phyloP scores from a whole-genome alignment of 2,329 filamentous ascomycete genomes.

The Scedosporium dehoogii region DNA sequence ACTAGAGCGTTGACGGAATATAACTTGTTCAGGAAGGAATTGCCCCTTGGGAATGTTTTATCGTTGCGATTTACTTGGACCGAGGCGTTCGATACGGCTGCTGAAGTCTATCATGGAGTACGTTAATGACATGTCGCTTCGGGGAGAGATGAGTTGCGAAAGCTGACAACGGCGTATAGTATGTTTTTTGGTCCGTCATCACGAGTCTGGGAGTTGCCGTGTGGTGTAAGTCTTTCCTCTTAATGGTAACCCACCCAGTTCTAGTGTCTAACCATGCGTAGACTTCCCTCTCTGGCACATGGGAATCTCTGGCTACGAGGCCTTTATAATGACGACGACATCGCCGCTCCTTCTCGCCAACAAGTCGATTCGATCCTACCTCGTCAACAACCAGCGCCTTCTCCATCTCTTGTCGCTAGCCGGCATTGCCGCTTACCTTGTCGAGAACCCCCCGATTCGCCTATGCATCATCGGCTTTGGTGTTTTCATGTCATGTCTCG shows the following conservation, averaged over 20 bases:
- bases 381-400: conserved; percentile 58
- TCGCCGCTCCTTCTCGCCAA: conserved; percentile 73
- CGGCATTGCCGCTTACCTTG: conserved; percentile 70
- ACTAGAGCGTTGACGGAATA: conserved; percentile 37
- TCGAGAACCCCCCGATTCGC: conserved; percentile 61
- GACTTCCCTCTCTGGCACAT: conserved; percentile 98
- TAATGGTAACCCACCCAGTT: neutral
- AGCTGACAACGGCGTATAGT: conserved; percentile 38
- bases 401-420: conserved; percentile 69
- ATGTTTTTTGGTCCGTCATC: conserved; percentile 90
- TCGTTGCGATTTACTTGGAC: conserved; percentile 62
- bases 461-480: conserved; percentile 75
- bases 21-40: conserved; percentile 55
- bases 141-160: neutral
- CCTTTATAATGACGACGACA: conserved; percentile 72
- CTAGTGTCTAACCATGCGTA: conserved; percentile 20
- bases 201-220: conserved; percentile 82
- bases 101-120: conserved; percentile 88
- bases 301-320: conserved; percentile 96
- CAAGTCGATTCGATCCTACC: conserved; percentile 54
- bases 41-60: conserved; percentile 60
- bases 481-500: conserved; percentile 68
- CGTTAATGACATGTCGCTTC: conserved; percentile 19
- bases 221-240: conserved; percentile 62
- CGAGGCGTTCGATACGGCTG: conserved; percentile 68